These are phyloP conservation scores for Clitopilus passeckerianus DNA, from an alignment of 768 basidiomycete genomes.

Conservation along the genomic window DNA sequence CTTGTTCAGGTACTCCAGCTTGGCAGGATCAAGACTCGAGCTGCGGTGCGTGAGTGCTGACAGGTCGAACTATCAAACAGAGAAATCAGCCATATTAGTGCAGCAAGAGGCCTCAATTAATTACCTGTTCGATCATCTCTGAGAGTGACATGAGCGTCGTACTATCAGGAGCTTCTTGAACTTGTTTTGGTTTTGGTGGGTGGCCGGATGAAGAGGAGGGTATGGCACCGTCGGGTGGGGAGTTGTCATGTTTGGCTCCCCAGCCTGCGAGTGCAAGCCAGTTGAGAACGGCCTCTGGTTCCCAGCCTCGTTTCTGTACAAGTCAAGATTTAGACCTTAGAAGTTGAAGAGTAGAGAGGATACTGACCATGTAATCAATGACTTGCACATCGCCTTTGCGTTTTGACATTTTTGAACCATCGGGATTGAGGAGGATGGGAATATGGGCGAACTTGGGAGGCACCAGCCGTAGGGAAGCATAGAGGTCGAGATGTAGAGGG, in stretches of 20 bases:
- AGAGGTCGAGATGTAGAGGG: constrained; percentile 87
- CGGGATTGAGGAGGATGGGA: constrained; percentile 83
- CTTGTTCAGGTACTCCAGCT: constrained; percentile 87
- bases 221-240: constrained; percentile 14
- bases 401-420: constrained; percentile 95
- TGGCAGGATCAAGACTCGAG: constrained; percentile 71
- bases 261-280: constrained; percentile 96
- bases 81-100: background rate
- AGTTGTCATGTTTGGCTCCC: constrained; percentile 51
- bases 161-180: constrained; percentile 54
- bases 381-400: constrained; percentile 87
- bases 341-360: background rate
- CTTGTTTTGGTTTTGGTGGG: constrained; percentile 10
- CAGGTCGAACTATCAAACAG: constrained; percentile 62
- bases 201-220: constrained; percentile 16
- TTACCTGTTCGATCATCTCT: constrained; percentile 60
- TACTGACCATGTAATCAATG: constrained; percentile 74
- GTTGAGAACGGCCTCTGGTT: constrained; percentile 83
- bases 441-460: constrained; percentile 88
- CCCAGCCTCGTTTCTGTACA: constrained; percentile 77
- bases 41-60: constrained; percentile 75
- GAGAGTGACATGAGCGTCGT: constrained; percentile 57
- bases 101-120: background rate
- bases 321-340: background rate
- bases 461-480: constrained; percentile 65